These are phyloP conservation scores for Sistotremastrum niveocremeum DNA, from an alignment of 768 basidiomycete genomes.

Conservation along the genomic window DNA sequence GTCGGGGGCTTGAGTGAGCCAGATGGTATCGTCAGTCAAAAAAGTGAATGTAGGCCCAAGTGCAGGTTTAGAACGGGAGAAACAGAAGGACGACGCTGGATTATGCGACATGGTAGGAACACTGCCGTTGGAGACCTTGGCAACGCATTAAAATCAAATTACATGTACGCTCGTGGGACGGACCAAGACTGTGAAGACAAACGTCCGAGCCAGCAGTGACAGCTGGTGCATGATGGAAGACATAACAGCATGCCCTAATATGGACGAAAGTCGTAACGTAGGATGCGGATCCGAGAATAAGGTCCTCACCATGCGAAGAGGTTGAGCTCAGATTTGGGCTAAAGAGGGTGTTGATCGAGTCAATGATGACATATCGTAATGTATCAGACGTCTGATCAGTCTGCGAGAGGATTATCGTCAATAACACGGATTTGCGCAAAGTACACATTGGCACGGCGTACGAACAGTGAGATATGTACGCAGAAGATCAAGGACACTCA, in stretches of 20 bases:
- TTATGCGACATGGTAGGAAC: constrained; percentile 21
- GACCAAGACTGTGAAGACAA: constrained; percentile 40
- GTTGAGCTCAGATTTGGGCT: constrained; percentile 48
- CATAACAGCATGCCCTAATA: constrained; percentile 54
- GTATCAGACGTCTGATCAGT: constrained; percentile 4
- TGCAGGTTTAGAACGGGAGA: constrained; percentile 45
- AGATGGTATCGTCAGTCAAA: constrained; percentile 61
- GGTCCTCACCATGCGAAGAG: constrained; percentile 44
- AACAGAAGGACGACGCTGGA: constrained; percentile 20
- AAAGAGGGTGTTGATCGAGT: constrained; percentile 50
- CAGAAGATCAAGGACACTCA: no score
- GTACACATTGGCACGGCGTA: no score
- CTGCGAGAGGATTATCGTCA: constrained; percentile 2
- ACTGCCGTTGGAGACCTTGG: constrained; percentile 51
- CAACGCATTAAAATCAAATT: neutral
- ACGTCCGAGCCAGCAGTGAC: constrained; percentile 31
- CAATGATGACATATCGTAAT: constrained; percentile 42
- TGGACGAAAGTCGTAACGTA: neutral
- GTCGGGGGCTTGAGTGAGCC: constrained; percentile 28
- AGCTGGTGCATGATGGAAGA: constrained; percentile 55
- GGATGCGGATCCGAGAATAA: no score
- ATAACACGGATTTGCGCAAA: no score
- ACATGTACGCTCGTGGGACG: constrained; percentile 11
- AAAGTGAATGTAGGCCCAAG: constrained; percentile 66
- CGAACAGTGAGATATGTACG: no score